Evolutionary conservation across 2,329 filamentous ascomycete species (phyloP).

Genomic region (Botrytis fabae): DNA sequence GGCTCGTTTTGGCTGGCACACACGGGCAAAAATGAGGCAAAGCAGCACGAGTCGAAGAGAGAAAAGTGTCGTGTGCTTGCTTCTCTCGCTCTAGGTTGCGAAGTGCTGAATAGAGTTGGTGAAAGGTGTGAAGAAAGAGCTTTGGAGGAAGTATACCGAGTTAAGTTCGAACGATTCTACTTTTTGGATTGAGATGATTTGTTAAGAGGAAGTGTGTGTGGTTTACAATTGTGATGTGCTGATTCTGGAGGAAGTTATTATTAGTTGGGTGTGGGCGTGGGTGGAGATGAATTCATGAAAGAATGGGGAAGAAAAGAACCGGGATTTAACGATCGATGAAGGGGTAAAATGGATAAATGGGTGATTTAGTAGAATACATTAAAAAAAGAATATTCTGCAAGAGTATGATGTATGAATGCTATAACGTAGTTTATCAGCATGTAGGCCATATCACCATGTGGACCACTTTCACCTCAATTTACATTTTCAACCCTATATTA

Average conservation of each 20-base stretch:
- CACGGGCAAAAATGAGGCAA: background rate
- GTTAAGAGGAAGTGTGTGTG: background rate
- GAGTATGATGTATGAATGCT: background rate
- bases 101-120: background rate
- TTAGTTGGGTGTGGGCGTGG: background rate
- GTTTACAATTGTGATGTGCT: background rate
- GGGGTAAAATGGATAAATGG: background rate
- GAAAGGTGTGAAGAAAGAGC: background rate
- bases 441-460: too few species aligned
- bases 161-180: background rate
- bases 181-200: background rate
- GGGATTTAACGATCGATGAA: slow-evolving; percentile 13
- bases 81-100: background rate
- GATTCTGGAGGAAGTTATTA: background rate
- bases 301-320: background rate
- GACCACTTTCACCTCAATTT: too few species aligned
- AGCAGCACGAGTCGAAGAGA: background rate
- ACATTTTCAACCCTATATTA: too few species aligned
- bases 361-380: background rate
- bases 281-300: background rate
- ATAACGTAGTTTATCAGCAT: too few species aligned
- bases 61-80: slow-evolving; percentile 8
- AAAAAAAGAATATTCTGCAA: background rate
- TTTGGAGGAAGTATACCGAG: background rate
- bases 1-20: background rate